Percentiles rank a stretch among this genome's conserved stretches.
These are phyloP conservation scores for Rhodotorula glutinis DNA, from an alignment of 1,284 basidiomycete species.

Conservation along the genomic window DNA sequence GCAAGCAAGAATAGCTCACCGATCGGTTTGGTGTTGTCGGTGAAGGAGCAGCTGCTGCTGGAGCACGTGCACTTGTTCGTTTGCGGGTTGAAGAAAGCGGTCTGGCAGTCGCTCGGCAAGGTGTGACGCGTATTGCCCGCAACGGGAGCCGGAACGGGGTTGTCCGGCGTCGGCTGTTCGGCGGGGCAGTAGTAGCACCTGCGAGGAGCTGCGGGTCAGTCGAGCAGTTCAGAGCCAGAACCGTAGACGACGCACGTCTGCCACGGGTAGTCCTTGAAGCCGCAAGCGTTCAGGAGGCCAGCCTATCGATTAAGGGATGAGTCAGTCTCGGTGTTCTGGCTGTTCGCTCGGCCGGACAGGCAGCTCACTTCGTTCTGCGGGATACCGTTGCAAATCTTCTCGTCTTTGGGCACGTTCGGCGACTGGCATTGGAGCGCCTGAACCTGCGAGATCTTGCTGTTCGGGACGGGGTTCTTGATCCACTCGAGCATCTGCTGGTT, in stretches of 20 bases:
- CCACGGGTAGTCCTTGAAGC: constrained; percentile 70
- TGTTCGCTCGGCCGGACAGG: too few species aligned
- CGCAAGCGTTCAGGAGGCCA: constrained; percentile 60
- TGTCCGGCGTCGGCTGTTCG: constrained; percentile 55
- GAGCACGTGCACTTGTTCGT: constrained; percentile 62
- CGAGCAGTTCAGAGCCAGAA: too few species aligned
- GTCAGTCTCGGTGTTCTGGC: neutral
- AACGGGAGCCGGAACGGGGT: constrained; percentile 63
- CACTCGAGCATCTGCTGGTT: constrained; percentile 62
- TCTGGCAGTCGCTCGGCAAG: constrained; percentile 67
- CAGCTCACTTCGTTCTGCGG: constrained; percentile 58
- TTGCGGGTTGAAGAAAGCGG: constrained; percentile 62
- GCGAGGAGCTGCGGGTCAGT: neutral
- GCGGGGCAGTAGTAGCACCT: constrained; percentile 69
- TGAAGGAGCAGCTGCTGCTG: constrained; percentile 59
- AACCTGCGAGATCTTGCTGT: constrained; percentile 54
- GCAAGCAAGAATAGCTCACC: constrained; percentile 40
- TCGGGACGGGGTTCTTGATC: constrained; percentile 66
- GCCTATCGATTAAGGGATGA: neutral
- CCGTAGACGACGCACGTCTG: constrained; percentile 52
- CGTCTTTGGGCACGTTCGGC: constrained; percentile 54
- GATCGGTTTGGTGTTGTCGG: constrained; percentile 63
- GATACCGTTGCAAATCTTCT: constrained; percentile 70
- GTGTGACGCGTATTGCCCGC: constrained; percentile 47
- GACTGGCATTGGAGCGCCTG: constrained; percentile 61